Base-by-base conservation (phyloP, 106 monocot species). In the Acorus gramineus region DNA sequence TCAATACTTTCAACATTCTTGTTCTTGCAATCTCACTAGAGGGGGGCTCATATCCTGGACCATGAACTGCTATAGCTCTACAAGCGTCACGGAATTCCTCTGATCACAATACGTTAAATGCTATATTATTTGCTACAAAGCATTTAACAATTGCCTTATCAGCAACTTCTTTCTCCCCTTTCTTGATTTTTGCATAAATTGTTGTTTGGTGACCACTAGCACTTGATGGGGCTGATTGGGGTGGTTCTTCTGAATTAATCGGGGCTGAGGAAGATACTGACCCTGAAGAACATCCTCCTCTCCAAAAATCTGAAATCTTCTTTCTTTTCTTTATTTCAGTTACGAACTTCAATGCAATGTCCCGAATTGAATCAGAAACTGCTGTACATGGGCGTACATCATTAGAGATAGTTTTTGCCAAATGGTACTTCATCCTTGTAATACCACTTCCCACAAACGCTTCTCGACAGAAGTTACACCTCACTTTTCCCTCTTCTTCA, bases 391-490 rank as follows among this genome's bases (percentile, higher is more conserved):
- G 69, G 5, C 69, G 59, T 14, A 69, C 60, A 8, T 59, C 58
- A 28, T 69, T 69, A 13, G 69, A 69, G 47, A 12, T 50, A 7
- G 59, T 69, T 50, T 69, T 69, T 14, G 69, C 58, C 12, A 69
- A 69, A 69, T 69, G 69, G 50, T 69, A 69, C 59, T 59, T 69
- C 69, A 69, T 69, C 44, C 69, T 69, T 50, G 69, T 69, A 0
- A 69, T 47, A 1, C 69, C 58, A 28, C 28, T 28, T 9, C 69
- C 69, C 11, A 69, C 69, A 57, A 69, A 60, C 49, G 14, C 10
- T 59, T 69, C 69, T 2, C 60, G 58, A 56, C 69, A 69, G 51
- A 59, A 59, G 42, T 43, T 69, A 59, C 69, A 69, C 10, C 50
- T 59, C 3, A 69, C 69, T 51, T 51, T 69, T n/a, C 51, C 9